Base-by-base conservation (phyloP, 805 yeast species). In the Lachancea meyersii region DNA sequence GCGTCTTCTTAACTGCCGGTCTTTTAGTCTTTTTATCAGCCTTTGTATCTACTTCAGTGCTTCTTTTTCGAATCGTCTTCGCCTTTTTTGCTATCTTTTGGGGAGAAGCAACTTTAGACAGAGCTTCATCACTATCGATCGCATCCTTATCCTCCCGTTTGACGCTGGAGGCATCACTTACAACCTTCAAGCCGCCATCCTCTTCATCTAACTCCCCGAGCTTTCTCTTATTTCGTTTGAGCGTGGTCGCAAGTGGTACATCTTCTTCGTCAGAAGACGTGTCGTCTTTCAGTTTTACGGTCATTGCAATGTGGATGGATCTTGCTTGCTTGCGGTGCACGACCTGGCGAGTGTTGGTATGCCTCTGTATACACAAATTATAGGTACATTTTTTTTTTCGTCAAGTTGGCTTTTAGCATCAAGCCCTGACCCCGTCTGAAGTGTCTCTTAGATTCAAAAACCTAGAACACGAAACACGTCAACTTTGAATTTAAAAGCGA, bases 191-290 rank as follows among this genome's bases (percentile, higher is more conserved):
- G 20, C n/a, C 17, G 9, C 51, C 61, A 22, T 54, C 65, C 16
- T 44, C 57, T 22, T 48, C 60, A 27, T 48, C 56, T 31, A 32
- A 32, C 18, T 31, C 41, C 40, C 40, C 35, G 19, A 38, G 11
- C 16, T 30, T 55, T 47, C 32, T 44, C 44, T 35, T 47, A 37
- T 36, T 48, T 46, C 35, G 48, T 48, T 35, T 38, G 42, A 24
- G 17, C 17, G 24, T 52, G 59, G 44, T 59, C 55, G 28, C 21
- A 36, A 41, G 43, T 19, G 36, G 44, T 39, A 46, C 43, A 38
- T 44, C 46, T 37, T 46, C 51, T 19, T 40, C 46, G 24, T 31
- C 46, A 4, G 45, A 41, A 16, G 44, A 36, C 9, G 41, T 22
- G 17, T 41, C 45, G 16, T 41, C 41, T 20, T 45, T 45, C 9